Evolutionary conservation across 2,329 filamentous ascomycete species (phyloP).

Genomic region (Fusarium sp.): DNA sequence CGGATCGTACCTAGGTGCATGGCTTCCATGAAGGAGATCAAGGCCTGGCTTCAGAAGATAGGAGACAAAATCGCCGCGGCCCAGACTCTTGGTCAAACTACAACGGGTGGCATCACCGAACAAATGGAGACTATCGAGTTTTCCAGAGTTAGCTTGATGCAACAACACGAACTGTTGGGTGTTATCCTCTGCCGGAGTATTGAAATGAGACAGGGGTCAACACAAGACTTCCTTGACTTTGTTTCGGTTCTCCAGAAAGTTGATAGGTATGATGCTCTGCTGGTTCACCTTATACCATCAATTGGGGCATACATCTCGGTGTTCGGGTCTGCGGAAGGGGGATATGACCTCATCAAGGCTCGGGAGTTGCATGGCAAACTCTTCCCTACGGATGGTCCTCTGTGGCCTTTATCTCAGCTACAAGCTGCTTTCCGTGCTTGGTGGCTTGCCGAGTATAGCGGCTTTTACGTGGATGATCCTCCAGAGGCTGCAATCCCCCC

Average conservation of each 20-base stretch:
- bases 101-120: conserved; percentile 63
- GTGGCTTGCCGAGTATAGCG: conserved; percentile 95
- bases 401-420: conserved; percentile 80
- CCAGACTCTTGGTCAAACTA: conserved; percentile 75
- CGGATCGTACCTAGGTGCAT: conserved; percentile 81
- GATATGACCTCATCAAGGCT: conserved; percentile 74
- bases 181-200: conserved; percentile 84
- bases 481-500: conserved; percentile 66
- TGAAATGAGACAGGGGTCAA: conserved; percentile 76
- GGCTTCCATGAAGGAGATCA: conserved; percentile 79
- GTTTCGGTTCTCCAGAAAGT: conserved; percentile 74
- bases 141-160: conserved; percentile 81
- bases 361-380: conserved; percentile 77
- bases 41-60: conserved; percentile 79
- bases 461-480: conserved; percentile 83
- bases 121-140: conserved; percentile 82
- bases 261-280: conserved; percentile 79
- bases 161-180: conserved; percentile 90
- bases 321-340: conserved; percentile 82
- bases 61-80: conserved; percentile 81
- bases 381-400: conserved; percentile 72
- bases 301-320: conserved; percentile 80
- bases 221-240: conserved; percentile 79
- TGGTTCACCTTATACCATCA: conserved; percentile 85
- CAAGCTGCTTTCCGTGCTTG: conserved; percentile 82